These are phyloP conservation scores for Solanum hybrid DNA, from an alignment of 305 asterid genomes.

Conservation along the genomic window DNA sequence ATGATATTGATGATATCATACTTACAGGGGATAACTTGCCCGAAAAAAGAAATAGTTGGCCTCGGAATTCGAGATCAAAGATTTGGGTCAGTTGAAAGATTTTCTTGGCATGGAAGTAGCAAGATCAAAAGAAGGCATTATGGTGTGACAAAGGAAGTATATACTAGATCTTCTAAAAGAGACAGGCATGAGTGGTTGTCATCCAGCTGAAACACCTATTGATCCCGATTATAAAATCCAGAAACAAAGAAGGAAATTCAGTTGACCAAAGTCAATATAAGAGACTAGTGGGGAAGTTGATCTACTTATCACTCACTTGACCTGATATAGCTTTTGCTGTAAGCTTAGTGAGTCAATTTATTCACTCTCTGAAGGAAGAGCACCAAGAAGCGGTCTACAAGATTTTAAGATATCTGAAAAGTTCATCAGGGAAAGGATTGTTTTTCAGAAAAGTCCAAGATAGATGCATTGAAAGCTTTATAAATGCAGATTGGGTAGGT, in stretches of 20 bases:
- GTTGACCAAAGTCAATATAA: neutral
- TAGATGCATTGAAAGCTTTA: neutral
- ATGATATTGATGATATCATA: neutral
- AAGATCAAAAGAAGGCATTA: neutral
- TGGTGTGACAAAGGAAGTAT: neutral
- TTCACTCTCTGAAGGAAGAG: neutral
- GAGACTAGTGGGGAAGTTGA: neutral
- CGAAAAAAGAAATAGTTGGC: neutral
- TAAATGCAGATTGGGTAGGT: neutral
- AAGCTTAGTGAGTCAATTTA: neutral
- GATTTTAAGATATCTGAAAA: neutral
- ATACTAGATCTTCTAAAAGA: neutral
- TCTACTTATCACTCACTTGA: neutral
- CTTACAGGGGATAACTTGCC: neutral
- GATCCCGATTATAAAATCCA: neutral
- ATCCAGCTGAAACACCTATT: neutral
- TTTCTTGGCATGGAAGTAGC: neutral
- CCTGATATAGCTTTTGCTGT: neutral
- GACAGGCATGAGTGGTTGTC: neutral
- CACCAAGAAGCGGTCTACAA: neutral
- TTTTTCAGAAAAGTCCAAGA: neutral
- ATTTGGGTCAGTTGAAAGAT: neutral
- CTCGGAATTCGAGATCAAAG: neutral
- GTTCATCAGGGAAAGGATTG: neutral
- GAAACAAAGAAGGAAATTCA: neutral